Percentiles rank a stretch among this genome's conserved stretches.
Evolutionary conservation across 148 eudicot genomes (phyloP).

Genomic region (Rhododendron griersonianum): DNA sequence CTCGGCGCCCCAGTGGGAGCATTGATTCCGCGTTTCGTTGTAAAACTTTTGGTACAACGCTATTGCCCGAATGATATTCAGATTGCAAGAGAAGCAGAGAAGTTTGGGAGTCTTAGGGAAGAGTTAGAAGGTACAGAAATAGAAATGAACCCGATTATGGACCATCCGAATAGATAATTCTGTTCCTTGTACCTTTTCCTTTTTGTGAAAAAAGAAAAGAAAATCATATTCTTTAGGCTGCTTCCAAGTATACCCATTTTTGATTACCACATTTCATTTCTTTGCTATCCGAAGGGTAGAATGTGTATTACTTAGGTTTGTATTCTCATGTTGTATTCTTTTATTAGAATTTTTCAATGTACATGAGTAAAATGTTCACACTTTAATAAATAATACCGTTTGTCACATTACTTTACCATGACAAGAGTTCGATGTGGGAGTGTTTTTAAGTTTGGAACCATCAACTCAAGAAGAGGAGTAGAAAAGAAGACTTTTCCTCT

Average conservation of each 20-base stretch:
- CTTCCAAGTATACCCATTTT: not conserved
- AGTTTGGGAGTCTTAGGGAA: conserved; percentile 41
- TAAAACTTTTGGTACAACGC: conserved; percentile 44
- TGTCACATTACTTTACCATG: not conserved
- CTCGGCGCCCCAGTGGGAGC: conserved; percentile 52
- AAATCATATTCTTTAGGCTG: conserved; percentile 21
- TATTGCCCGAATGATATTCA: conserved; percentile 62
- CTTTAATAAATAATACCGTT: not conserved
- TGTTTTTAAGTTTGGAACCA: not conserved
- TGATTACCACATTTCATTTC: conserved; percentile 23
- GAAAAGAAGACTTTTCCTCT: not conserved
- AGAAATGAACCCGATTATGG: conserved; percentile 62
- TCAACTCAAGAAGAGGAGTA: not conserved
- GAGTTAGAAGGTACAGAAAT: conserved; percentile 31
- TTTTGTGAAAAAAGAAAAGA: conserved; percentile 14
- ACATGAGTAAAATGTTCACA: conserved; percentile 5
- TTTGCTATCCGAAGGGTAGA: conserved; percentile 60
- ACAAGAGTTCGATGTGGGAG: not conserved
- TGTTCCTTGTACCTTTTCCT: not conserved
- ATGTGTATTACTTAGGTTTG: conserved; percentile 15
- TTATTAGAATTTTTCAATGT: not conserved
- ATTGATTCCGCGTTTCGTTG: conserved; percentile 71
- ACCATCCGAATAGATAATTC: conserved; percentile 35
- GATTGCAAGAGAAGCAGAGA: conserved; percentile 90
- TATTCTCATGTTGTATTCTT: conserved; percentile 12